phyloP scores from a whole-genome alignment of 2,329 filamentous ascomycete species.

The Nigrograna mackinnonii region DNA sequence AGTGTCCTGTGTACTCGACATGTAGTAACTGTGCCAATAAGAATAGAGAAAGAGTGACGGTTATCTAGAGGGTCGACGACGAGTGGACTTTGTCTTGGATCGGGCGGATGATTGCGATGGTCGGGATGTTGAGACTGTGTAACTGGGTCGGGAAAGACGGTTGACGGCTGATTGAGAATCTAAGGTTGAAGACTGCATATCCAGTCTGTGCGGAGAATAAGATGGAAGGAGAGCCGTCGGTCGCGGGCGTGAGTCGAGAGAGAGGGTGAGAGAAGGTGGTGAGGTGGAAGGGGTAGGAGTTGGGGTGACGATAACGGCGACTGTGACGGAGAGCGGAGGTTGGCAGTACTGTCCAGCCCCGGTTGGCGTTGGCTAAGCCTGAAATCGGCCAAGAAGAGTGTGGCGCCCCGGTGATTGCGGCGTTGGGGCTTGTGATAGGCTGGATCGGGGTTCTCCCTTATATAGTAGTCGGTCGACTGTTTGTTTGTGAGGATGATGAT shows the following conservation, averaged over 20 bases:
- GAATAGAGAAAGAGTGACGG: constrained; percentile 7
- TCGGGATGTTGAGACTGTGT: constrained; percentile 25
- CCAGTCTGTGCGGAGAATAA: constrained; percentile 17
- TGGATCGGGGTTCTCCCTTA: too few species aligned
- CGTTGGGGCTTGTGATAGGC: too few species aligned
- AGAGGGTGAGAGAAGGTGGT: constrained; percentile 10
- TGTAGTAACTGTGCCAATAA: constrained; percentile 18
- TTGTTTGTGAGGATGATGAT: too few species aligned
- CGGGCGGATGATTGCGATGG: constrained; percentile 15
- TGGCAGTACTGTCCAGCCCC: too few species aligned
- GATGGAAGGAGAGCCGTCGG: constrained; percentile 12
- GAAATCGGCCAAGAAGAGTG: constrained; percentile 7
- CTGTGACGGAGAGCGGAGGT: constrained; percentile 21
- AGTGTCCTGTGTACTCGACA: constrained; percentile 35
- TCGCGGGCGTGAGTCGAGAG: constrained; percentile 11
- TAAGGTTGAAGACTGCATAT: constrained; percentile 37
- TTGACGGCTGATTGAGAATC: constrained; percentile 18
- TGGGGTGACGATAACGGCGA: constrained; percentile 14
- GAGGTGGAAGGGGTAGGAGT: constrained; percentile 12
- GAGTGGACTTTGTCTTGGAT: constrained; percentile 19
- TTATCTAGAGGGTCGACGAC: constrained; percentile 31
- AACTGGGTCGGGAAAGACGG: constrained; percentile 20
- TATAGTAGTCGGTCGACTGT: too few species aligned
- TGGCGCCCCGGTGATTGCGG: constrained; percentile 10
- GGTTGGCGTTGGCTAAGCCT: too few species aligned